A percentile compares a stretch with the other conserved stretches of the same genome.
Conservation (phyloP, 176 grass and related monocot genomes). For the Ananas comosus region DNA sequence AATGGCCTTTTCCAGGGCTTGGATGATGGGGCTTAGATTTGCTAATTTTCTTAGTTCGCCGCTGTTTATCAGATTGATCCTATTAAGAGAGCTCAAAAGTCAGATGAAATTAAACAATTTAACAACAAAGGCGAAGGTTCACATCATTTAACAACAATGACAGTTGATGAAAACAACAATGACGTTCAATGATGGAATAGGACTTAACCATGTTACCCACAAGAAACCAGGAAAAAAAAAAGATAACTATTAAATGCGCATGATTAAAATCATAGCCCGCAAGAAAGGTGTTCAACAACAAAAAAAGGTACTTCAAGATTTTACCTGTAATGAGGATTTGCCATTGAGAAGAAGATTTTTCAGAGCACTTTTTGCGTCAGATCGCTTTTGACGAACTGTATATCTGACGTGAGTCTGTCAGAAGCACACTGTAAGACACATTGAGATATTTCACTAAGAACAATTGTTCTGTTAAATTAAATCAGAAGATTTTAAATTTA, state of each 20-base stretch:
- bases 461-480: not conserved
- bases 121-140: not conserved
- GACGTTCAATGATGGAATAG: not conserved
- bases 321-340: constrained; percentile 37
- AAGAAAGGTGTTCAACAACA: not conserved
- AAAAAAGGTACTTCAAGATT: not conserved
- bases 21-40: constrained; percentile 14
- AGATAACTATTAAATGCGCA: not conserved
- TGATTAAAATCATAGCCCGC: not conserved
- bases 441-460: not conserved
- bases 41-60: constrained; percentile 23
- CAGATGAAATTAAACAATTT: not conserved
- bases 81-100: constrained; percentile 2
- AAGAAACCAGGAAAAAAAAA: not conserved
- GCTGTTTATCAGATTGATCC: constrained; percentile 31
- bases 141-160: not conserved
- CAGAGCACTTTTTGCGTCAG: constrained; percentile 53
- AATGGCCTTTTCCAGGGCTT: constrained; percentile 17
- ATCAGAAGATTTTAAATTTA: not conserved
- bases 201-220: not conserved
- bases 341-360: constrained; percentile 62
- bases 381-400: constrained; percentile 49
- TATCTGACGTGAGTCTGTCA: constrained; percentile 45
- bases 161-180: not conserved
- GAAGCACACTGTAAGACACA: constrained; percentile 10